Percentiles rank a stretch among this genome's conserved stretches.
Conservation (phyloP, 441 rosid species). For the Arabidopsis lyrata region DNA sequence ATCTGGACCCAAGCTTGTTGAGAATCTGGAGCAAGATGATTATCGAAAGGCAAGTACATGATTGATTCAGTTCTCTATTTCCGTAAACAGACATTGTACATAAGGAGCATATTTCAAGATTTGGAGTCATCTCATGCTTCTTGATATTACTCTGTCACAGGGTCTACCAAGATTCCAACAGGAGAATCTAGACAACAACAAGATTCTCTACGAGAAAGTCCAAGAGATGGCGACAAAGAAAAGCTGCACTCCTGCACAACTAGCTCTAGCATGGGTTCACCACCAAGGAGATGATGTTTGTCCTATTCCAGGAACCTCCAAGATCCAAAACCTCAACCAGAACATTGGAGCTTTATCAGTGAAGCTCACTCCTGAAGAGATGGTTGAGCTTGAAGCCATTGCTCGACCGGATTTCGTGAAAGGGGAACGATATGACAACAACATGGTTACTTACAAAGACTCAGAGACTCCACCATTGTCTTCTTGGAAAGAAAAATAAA, state of each 20-base stretch:
- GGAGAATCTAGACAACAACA: slow-evolving; percentile 50
- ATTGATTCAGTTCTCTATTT: neutral
- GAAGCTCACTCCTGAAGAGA: slow-evolving; percentile 58
- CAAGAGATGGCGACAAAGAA: slow-evolving; percentile 50
- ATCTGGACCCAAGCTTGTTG: slow-evolving; percentile 56
- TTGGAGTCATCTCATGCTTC: neutral
- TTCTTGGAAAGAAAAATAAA: slow-evolving; percentile 51
- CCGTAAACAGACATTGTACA: neutral
- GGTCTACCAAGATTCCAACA: slow-evolving; percentile 43
- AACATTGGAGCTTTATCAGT: slow-evolving; percentile 54
- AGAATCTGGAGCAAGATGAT: slow-evolving; percentile 49
- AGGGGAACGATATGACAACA: slow-evolving; percentile 48
- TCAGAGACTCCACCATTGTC: slow-evolving; percentile 59
- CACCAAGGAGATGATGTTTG: slow-evolving; percentile 67
- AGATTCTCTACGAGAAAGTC: slow-evolving; percentile 13
- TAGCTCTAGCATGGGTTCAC: slow-evolving; percentile 67
- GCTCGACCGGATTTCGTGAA: slow-evolving; percentile 53
- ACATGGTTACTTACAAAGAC: slow-evolving; percentile 35
- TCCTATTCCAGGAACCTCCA: slow-evolving; percentile 50
- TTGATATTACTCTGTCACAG: slow-evolving; percentile 14
- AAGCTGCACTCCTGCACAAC: slow-evolving; percentile 58
- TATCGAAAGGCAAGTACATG: slow-evolving; percentile 45
- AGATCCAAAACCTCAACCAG: slow-evolving; percentile 34
- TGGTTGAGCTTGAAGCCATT: slow-evolving; percentile 64
- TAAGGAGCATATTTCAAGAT: neutral